Conservation (phyloP, 805 yeast genomes). For the Torulaspora indica region DNA sequence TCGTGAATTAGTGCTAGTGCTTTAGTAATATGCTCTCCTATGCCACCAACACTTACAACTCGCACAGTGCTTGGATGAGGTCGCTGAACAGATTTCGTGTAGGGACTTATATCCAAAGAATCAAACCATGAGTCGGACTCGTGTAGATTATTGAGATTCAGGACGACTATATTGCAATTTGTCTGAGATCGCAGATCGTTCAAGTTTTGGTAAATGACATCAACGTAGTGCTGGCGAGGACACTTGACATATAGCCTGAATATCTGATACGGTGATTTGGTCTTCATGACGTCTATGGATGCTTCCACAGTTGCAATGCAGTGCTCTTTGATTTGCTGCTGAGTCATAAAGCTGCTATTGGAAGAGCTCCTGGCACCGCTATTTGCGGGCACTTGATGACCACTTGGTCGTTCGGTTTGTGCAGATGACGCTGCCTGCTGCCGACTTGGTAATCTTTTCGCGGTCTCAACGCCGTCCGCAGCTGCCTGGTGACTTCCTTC, state of each 20-base stretch:
- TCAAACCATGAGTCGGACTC: constrained; percentile 34
- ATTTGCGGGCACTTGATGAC: background rate
- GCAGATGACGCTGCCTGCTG: constrained; percentile 1
- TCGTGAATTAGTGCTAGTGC: constrained; percentile 25
- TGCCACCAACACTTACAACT: constrained; percentile 34
- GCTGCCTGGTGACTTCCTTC: background rate
- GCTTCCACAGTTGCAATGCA: constrained; percentile 31
- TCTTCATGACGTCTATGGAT: constrained; percentile 24
- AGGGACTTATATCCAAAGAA: constrained; percentile 22
- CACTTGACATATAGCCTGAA: constrained; percentile 32
- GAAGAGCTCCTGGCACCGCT: background rate
- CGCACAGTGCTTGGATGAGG: constrained; percentile 35
- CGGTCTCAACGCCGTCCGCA: background rate
- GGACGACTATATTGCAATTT: constrained; percentile 34
- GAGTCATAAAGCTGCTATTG: constrained; percentile 24
- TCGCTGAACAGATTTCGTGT: constrained; percentile 19
- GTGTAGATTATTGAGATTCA: constrained; percentile 34
- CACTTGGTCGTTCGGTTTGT: background rate
- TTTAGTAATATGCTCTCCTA: constrained; percentile 31
- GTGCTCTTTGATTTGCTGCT: constrained; percentile 31
- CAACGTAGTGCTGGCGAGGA: constrained; percentile 32
- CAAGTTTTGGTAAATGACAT: constrained; percentile 27
- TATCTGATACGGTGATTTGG: constrained; percentile 32
- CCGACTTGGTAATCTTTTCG: background rate
- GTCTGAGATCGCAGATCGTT: constrained; percentile 33